Percentiles rank a stretch among this genome's conserved stretches.
Evolutionary conservation across 345 rosid species (phyloP).

Genomic region (Limnanthes douglasii): DNA sequence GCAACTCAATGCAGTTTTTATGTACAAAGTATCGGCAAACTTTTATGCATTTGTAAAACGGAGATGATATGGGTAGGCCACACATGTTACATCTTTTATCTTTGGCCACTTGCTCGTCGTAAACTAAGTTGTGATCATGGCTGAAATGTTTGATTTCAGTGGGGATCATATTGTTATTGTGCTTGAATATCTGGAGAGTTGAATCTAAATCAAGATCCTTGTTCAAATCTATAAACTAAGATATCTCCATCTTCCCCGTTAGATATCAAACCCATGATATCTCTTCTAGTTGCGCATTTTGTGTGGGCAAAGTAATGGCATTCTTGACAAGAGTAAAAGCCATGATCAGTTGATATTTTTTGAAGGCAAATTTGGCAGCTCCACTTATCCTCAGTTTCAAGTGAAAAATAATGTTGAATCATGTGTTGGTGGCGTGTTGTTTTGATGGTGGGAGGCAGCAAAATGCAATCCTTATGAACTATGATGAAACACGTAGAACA

Average conservation of each 20-base stretch:
- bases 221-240: background rate
- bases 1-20: conserved; percentile 1
- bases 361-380: conserved; percentile 1
- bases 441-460: background rate
- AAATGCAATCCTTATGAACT: background rate
- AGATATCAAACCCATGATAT: background rate
- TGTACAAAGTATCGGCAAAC: background rate
- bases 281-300: background rate
- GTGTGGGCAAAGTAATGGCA: conserved; percentile 4
- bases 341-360: background rate
- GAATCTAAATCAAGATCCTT: background rate
- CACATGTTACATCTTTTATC: background rate
- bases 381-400: background rate
- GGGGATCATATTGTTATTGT: background rate
- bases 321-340: conserved; percentile 1
- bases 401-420: background rate
- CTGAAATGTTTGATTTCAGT: conserved; percentile 7
- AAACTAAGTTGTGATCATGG: conserved; percentile 1
- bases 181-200: background rate
- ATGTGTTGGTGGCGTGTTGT: background rate
- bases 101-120: background rate
- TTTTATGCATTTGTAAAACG: background rate
- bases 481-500: background rate
- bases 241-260: background rate
- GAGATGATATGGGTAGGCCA: background rate